Evolutionary conservation across 1,139 yeast genomes (phyloP).

Genomic region (Arxiozyma slooffiae): DNA sequence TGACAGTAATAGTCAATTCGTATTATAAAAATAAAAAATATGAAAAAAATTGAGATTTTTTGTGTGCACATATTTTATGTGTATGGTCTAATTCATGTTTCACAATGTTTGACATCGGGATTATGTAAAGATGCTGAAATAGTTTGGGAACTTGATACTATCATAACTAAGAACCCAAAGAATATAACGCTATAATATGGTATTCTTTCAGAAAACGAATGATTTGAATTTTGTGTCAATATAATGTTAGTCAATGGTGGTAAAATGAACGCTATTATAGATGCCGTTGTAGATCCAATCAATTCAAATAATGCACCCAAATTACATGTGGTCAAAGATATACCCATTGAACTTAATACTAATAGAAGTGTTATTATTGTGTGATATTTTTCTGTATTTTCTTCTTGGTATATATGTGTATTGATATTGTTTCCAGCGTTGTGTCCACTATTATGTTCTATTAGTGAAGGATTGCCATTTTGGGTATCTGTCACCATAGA

Average conservation of each 20-base stretch:
- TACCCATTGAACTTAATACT: conserved; percentile 62
- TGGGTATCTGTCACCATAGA: conserved; percentile 43
- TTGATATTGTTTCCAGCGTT: conserved; percentile 19
- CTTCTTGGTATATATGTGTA: not conserved
- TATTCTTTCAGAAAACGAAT: conserved; percentile 33
- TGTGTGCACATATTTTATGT: too few relatives aligned
- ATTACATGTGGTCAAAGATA: conserved; percentile 74
- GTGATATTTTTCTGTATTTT: conserved; percentile 37
- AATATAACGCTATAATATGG: conserved; percentile 53
- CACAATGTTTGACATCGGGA: conserved; percentile 38
- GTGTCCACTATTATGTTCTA: not conserved
- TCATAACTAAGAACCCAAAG: conserved; percentile 71
- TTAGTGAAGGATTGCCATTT: not conserved
- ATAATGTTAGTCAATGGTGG: conserved; percentile 79
- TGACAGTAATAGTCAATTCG: too few relatives aligned
- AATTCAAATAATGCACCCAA: conserved; percentile 81
- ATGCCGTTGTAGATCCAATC: conserved; percentile 89
- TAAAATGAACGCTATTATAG: conserved; percentile 80
- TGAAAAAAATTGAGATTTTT: too few relatives aligned
- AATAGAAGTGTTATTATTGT: conserved; percentile 56
- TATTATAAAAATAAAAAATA: too few relatives aligned
- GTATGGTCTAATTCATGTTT: conserved; percentile 8
- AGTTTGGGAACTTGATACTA: conserved; percentile 69
- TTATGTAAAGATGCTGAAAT: conserved; percentile 42
- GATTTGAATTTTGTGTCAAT: conserved; percentile 46